Evolutionary conservation across 257 asterid species (phyloP).

Genomic region (Eucommia ulmoides): DNA sequence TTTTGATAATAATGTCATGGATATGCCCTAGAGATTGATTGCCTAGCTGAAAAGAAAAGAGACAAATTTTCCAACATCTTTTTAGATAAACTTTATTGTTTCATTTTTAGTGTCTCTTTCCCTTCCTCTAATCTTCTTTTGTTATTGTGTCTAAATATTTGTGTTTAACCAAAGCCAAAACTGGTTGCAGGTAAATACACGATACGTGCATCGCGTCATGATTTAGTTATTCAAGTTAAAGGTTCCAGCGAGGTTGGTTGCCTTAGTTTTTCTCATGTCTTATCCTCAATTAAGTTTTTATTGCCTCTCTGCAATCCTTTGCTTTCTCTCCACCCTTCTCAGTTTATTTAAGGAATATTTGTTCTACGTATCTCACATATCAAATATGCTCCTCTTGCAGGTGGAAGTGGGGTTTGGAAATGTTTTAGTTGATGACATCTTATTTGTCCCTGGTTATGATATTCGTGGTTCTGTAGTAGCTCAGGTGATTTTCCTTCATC

Average conservation of each 20-base stretch:
- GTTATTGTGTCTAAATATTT: too few species aligned
- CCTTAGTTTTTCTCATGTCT: conserved; percentile 5
- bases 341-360: not conserved
- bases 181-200: conserved; percentile 58
- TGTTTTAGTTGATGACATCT: conserved; percentile 49
- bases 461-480: conserved; percentile 84
- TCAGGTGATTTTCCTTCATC: conserved; percentile 54
- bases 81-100: too few species aligned
- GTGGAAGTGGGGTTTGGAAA: conserved; percentile 70
- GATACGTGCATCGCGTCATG: conserved; percentile 62
- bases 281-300: too few species aligned
- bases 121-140: too few species aligned
- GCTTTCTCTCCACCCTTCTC: conserved; percentile 6
- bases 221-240: conserved; percentile 57
- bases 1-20: too few species aligned
- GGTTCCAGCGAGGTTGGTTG: conserved; percentile 66
- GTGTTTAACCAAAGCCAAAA: conserved; percentile 12
- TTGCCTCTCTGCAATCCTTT: not conserved
- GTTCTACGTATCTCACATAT: too few species aligned
- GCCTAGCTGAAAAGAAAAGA: too few species aligned
- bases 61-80: too few species aligned
- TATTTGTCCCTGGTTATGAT: conserved; percentile 74
- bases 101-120: too few species aligned
- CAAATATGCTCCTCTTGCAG: too few species aligned
- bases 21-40: too few species aligned